These are phyloP conservation scores for Claviceps africana DNA, from an alignment of 2,329 filamentous ascomycete species.

Conservation along the genomic window DNA sequence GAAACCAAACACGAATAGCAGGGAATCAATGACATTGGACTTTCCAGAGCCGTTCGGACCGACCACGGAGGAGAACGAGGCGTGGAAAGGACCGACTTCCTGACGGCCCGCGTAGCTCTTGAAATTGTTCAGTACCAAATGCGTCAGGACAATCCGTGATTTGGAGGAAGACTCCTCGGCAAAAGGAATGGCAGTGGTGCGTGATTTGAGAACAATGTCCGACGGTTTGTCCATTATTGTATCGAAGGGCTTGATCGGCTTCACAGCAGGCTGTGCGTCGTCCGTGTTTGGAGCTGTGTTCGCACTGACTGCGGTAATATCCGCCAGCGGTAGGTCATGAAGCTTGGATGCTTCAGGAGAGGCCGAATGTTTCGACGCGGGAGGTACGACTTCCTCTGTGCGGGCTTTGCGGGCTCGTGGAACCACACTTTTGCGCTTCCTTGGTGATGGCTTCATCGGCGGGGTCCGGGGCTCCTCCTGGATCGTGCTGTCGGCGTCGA, in stretches of 20 bases:
- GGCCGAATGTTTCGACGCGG: conserved; percentile 37
- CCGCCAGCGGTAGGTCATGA: conserved; percentile 47
- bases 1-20: conserved; percentile 98
- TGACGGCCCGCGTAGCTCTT: conserved; percentile 96
- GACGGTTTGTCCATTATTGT: conserved; percentile 76
- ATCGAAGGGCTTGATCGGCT: conserved; percentile 62
- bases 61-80: conserved; percentile 94
- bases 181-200: conserved; percentile 51
- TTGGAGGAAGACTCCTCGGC: conserved; percentile 67
- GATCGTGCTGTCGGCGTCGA: conserved; percentile 21
- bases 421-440: conserved; percentile 52
- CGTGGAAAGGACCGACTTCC: conserved; percentile 90
- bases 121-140: conserved; percentile 89
- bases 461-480: conserved; percentile 19
- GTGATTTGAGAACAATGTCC: conserved; percentile 84
- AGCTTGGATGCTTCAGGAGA: conserved; percentile 41
- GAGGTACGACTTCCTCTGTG: conserved; percentile 24
- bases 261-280: conserved; percentile 31
- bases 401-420: conserved; percentile 26
- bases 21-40: conserved; percentile 95
- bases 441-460: conserved; percentile 34
- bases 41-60: conserved; percentile 97
- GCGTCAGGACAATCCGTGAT: conserved; percentile 80
- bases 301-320: conserved; percentile 55
- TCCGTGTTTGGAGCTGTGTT: conserved; percentile 28